Base-by-base conservation (phyloP, 2,329 filamentous ascomycete genomes). In the Rachicladosporium sp. region DNA sequence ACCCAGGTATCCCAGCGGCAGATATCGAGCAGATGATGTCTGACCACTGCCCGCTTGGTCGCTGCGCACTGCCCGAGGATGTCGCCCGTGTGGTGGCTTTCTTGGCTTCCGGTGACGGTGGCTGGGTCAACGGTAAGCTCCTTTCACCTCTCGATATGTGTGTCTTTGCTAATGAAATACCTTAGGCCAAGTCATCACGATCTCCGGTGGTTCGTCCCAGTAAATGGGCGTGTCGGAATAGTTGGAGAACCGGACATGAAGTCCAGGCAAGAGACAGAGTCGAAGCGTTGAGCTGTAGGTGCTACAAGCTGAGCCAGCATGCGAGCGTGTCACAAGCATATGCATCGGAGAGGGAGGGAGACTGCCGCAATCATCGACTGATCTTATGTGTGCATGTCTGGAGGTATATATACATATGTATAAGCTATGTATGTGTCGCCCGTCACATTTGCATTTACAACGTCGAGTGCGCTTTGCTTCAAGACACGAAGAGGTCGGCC, bases 1-100 rank as follows among this genome's bases (percentile, higher is more conserved):
- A 55, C 4, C 66, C 67, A n/a, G 66, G 69, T 23, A 67, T 62
- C 61, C 58, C 66, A 1, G 65, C 64, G 1, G 64, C 67, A 41
- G 67, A 66, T 56, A 69, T 71, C 27, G 68, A 71, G 60, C 51
- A 45, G 4, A 47, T 68, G 33, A 70, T 71, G 67, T 66, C 67
- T 19, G 57, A 63, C 11, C 61, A 67, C 50, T 71, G 68, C 50
- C 68, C 68, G 11, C 49, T 71, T 11, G 64, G 65, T 36, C 48
- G 68, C 29, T 70, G 67, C 52, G 68, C 68, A 6, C 56, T 60
- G 8, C 68, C 68, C 1, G 65, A 70, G 47, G 60, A 62, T 42
- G 59, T 63, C 13, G 60, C 58, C 21, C 51, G 60, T 11, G 58
- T 62, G 10, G 60, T 63, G 5, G 60, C 56, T 23, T 63, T 63